A percentile compares a stretch with the other conserved stretches of the same genome.
Conservation (phyloP, 768 basidiomycete species). For the Obba rivulosa region DNA sequence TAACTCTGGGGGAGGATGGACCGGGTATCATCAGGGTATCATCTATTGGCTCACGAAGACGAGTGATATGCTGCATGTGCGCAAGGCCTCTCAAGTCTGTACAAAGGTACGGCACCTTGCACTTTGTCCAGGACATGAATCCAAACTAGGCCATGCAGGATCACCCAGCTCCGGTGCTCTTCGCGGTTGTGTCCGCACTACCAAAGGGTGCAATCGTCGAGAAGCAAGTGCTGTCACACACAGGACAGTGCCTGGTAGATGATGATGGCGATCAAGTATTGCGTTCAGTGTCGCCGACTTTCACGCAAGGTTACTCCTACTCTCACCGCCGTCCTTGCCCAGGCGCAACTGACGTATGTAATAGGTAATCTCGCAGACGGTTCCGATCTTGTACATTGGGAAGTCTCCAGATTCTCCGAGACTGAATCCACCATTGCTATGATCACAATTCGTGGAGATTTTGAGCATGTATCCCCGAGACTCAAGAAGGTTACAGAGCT, state of each 20-base stretch:
- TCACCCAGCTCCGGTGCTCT: slow-evolving; percentile 39
- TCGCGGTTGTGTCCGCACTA: slow-evolving; percentile 55
- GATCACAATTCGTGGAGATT: slow-evolving; percentile 22
- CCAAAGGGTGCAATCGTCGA: slow-evolving; percentile 72
- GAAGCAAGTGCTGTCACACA: slow-evolving; percentile 71
- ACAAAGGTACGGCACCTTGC: slow-evolving; percentile 18
- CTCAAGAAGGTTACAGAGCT: slow-evolving; percentile 13
- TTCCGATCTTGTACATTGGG: slow-evolving; percentile 36
- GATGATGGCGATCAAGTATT: slow-evolving; percentile 42
- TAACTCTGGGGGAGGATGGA: slow-evolving; percentile 53
- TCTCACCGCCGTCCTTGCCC: no score
- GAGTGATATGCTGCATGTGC: slow-evolving; percentile 35
- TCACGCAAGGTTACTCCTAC: slow-evolving; percentile 20
- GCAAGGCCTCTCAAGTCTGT: slow-evolving; percentile 30
- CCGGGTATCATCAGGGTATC: slow-evolving; percentile 55
- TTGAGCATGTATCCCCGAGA: not conserved
- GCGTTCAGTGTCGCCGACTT: slow-evolving; percentile 31
- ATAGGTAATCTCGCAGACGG: slow-evolving; percentile 6
- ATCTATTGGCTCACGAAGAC: slow-evolving; percentile 65
- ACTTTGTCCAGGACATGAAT: not conserved
- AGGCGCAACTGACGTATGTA: not conserved
- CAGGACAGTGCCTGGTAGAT: slow-evolving; percentile 49
- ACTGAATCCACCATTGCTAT: slow-evolving; percentile 37
- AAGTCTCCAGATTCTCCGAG: slow-evolving; percentile 41
- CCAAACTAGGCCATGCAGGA: slow-evolving; percentile 10